phyloP scores from a whole-genome alignment of 179 eudicot species.

The Dionaea muscipula region DNA sequence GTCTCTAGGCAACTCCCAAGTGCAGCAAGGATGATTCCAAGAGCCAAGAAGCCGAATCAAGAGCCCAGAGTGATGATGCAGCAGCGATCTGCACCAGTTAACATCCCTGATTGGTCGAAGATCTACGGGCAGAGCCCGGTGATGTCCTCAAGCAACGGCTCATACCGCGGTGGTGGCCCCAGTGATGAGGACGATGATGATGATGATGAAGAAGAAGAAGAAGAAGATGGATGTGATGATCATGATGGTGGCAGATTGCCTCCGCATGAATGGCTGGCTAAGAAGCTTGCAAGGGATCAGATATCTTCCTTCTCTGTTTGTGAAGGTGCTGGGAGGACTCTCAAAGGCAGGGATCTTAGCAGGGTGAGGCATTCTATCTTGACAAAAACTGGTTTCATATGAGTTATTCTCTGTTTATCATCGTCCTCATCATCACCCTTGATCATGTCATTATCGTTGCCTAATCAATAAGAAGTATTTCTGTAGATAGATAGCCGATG shows the following conservation, averaged over 20 bases:
- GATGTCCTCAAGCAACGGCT: constrained; percentile 7
- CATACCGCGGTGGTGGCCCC: constrained; percentile 16
- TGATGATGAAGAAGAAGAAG: constrained; percentile 8
- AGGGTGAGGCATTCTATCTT: constrained; percentile 64
- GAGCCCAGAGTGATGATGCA: constrained; percentile 20
- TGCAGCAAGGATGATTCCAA: constrained; percentile 52
- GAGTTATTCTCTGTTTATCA: too few species aligned
- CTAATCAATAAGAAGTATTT: too few species aligned
- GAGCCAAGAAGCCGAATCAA: constrained; percentile 11
- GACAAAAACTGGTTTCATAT: constrained; percentile 60
- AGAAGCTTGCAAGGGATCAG: constrained; percentile 40
- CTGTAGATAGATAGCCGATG: too few species aligned
- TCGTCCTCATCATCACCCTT: too few species aligned
- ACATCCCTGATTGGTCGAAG: constrained; percentile 72
- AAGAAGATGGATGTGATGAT: constrained; percentile 8
- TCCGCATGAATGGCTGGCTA: constrained; percentile 72
- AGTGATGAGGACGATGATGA: neutral
- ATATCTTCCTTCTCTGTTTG: constrained; percentile 56
- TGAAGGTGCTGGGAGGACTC: constrained; percentile 82
- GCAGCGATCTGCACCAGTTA: constrained; percentile 55
- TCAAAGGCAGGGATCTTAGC: constrained; percentile 76
- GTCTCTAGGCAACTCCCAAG: constrained; percentile 30
- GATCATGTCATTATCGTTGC: too few species aligned
- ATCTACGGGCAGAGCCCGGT: constrained; percentile 32
- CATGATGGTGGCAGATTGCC: constrained; percentile 32